Conservation (phyloP, 305 asterid genomes). For the Withania somnifera region DNA sequence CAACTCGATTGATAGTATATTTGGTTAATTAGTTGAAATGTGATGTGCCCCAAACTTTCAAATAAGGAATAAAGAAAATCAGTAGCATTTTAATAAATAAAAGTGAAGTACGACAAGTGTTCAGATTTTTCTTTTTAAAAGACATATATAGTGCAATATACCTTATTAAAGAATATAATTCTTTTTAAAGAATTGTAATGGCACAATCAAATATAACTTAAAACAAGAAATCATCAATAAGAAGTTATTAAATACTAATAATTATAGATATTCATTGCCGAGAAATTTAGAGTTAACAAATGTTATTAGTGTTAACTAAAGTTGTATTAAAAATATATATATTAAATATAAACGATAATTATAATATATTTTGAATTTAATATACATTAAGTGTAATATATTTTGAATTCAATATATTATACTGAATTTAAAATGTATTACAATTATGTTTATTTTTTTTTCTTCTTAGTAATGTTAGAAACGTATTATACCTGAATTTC, state of each 20-base stretch:
- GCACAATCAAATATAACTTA: not conserved
- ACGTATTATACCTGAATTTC: too few species aligned
- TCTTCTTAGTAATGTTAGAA: too few species aligned
- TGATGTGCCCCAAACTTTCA: not conserved
- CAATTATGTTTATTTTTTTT: too few species aligned
- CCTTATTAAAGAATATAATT: not conserved
- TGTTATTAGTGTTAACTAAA: too few species aligned
- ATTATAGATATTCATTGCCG: not conserved
- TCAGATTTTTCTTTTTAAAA: not conserved
- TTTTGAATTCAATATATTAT: too few species aligned
- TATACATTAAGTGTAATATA: too few species aligned
- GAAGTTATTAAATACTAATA: not conserved
- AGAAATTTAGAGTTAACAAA: not conserved
- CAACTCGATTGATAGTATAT: too few species aligned
- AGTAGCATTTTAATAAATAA: not conserved
- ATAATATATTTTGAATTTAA: too few species aligned
- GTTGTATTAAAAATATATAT: too few species aligned
- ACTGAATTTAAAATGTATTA: too few species aligned
- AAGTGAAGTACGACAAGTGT: not conserved
- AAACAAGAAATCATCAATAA: not conserved
- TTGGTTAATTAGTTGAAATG: not conserved
- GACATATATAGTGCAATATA: not conserved
- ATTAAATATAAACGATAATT: too few species aligned
- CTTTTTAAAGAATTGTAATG: not conserved
- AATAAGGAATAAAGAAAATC: not conserved